A percentile compares a stretch with the other conserved stretches of the same genome.
phyloP scores from a whole-genome alignment of 1,284 basidiomycete genomes.

The Ganoderma multipileum region DNA sequence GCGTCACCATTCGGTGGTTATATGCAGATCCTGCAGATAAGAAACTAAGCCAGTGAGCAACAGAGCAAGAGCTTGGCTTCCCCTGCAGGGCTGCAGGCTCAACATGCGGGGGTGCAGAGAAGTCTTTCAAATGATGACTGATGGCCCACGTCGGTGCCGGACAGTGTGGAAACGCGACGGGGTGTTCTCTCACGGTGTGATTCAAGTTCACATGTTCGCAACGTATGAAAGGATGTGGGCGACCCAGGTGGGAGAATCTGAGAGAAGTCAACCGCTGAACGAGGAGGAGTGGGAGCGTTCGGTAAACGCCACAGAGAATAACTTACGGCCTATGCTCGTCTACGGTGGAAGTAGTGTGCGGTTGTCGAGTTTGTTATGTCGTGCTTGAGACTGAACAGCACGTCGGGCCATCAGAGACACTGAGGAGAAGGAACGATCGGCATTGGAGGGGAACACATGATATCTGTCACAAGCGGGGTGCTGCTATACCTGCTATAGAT shows the following conservation, averaged over 20 bases:
- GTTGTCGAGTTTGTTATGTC: not conserved
- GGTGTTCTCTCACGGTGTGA: constrained; percentile 14
- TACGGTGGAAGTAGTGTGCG: not conserved
- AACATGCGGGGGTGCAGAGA: constrained; percentile 54
- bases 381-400: not conserved
- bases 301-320: not conserved
- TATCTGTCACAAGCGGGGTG: not conserved
- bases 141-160: constrained; percentile 25
- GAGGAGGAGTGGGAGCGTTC: not conserved
- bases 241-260: not conserved
- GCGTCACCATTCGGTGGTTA: not conserved
- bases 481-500: not conserved
- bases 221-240: not conserved
- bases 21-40: not conserved
- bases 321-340: not conserved
- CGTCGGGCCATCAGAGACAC: not conserved
- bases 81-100: not conserved
- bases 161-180: constrained; percentile 19
- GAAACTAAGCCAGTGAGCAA: not conserved
- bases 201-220: constrained; percentile 1
- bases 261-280: not conserved
- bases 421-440: not conserved
- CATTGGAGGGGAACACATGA: not conserved
- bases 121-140: constrained; percentile 16
- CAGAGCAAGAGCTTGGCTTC: not conserved